Evolutionary conservation across 345 rosid species (phyloP).

Genomic region (Carallia brachiata): DNA sequence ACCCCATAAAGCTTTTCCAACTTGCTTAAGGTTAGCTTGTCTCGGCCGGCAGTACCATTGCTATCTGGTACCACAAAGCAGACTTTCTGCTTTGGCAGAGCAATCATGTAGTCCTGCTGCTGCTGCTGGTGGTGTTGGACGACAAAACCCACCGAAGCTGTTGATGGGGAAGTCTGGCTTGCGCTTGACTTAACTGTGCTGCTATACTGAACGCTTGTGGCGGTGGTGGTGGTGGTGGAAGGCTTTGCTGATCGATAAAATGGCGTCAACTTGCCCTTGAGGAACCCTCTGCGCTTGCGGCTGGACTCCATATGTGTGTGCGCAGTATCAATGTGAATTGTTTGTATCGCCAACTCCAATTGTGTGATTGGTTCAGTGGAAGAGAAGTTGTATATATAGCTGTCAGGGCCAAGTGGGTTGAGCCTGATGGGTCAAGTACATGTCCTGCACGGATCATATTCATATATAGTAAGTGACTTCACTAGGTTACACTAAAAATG

Average conservation of each 20-base stretch:
- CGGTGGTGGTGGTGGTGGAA: slow-evolving; percentile 3
- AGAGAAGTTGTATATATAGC: slow-evolving; percentile 25
- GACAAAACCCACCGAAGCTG: slow-evolving; percentile 21
- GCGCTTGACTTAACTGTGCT: slow-evolving; percentile 33
- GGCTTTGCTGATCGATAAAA: slow-evolving; percentile 38
- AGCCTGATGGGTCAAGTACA: too few relatives aligned
- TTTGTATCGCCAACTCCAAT: background rate
- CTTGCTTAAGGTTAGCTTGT: slow-evolving; percentile 27
- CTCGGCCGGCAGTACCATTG: slow-evolving; percentile 8
- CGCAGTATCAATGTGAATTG: too few relatives aligned
- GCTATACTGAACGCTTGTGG: slow-evolving; percentile 21
- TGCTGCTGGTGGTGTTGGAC: slow-evolving; percentile 1
- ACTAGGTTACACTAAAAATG: too few relatives aligned
- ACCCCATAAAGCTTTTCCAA: slow-evolving; percentile 32
- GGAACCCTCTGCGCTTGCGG: slow-evolving; percentile 50
- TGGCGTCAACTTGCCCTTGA: slow-evolving; percentile 47
- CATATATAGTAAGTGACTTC: too few relatives aligned
- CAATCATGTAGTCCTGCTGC: slow-evolving; percentile 28
- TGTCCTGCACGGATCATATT: too few relatives aligned
- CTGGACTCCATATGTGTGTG: slow-evolving; percentile 38
- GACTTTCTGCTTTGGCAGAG: slow-evolving; percentile 40
- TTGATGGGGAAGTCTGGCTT: slow-evolving; percentile 21
- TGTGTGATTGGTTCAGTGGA: slow-evolving; percentile 11
- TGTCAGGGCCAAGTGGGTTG: too few relatives aligned
- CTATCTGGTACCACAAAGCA: slow-evolving; percentile 35